Conservation (phyloP, 106 monocot species). For the Vanilla planifolia region DNA sequence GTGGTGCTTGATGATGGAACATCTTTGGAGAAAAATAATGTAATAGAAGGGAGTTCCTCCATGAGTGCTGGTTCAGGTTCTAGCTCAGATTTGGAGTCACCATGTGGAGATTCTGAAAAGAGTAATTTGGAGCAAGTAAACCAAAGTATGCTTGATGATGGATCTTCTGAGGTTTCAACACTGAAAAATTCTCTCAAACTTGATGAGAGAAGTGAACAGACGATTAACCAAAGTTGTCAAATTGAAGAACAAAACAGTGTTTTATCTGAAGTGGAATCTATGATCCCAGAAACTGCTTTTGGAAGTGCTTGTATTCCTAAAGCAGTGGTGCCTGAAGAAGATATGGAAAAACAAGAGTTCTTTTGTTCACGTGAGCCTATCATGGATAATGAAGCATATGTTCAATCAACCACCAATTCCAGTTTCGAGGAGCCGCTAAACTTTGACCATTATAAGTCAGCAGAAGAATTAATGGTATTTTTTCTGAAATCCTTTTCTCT, state of each 20-base stretch:
- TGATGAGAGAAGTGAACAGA: constrained; percentile 9
- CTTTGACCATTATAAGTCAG: constrained; percentile 41
- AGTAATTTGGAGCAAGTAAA: constrained; percentile 55
- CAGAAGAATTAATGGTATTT: constrained; percentile 71
- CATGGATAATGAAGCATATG: constrained; percentile 1
- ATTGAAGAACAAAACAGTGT: constrained; percentile 16
- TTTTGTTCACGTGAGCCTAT: constrained; percentile 3
- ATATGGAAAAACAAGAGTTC: constrained; percentile 4
- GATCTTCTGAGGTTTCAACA: constrained; percentile 21
- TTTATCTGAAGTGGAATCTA: constrained; percentile 20
- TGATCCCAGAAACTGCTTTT: constrained; percentile 3
- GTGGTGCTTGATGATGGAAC: constrained; percentile 59
- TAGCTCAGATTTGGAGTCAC: constrained; percentile 46
- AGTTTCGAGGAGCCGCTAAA: constrained; percentile 39
- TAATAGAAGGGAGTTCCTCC: constrained; percentile 16
- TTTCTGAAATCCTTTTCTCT: too few species aligned
- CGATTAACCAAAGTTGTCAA: constrained; percentile 9
- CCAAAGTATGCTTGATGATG: constrained; percentile 6
- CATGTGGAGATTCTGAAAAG: constrained; percentile 37
- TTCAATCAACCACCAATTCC: constrained; percentile 1
- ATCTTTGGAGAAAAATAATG: constrained; percentile 17
- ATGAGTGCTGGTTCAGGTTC: constrained; percentile 23
- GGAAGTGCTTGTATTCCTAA: constrained; percentile 10
- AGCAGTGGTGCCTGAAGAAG: constrained; percentile 8
- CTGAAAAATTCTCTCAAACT: constrained; percentile 41